Base-by-base conservation (phyloP, 306 rosid genomes). In the Quercus aquifolioides region DNA sequence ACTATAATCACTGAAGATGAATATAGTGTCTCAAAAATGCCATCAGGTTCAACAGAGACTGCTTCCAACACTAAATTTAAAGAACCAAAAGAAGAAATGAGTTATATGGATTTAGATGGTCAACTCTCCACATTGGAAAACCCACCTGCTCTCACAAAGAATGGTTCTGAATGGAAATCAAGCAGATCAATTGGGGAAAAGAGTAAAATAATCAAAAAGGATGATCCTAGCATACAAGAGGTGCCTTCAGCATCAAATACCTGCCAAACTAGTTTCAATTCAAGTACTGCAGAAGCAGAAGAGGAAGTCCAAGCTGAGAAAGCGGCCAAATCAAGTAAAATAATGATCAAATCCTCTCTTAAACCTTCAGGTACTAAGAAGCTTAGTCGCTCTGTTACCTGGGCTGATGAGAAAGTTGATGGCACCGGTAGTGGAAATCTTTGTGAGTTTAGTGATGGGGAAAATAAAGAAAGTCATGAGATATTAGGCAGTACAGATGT, bases 21-120 rank as follows among this genome's bases (percentile, higher is more conserved):
- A 84, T 95, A 91, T 83, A 86, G 88, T 87, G 90, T 94, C 76
- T 95, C 96, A 1, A 95, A 95, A 84, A 74, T 69, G 69, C 78
- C 89, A 31, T 77, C 89, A 14, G 84, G 43, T 76, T 82, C 77
- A 55, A 79, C 75, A 20, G 89, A 88, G 71, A 77, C 73, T 58
- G 64, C 69, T 76, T 51, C 74, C 38, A 82, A 83, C 68, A 12
- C 78, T 69, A 73, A 86, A 79, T 68, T 81, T 49, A 83, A 67
- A 5, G 75, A 55, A 49, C 76, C 77, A 21, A 41, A 76, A 55
- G 90, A 81, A 56, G 75, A 62, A 62, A 55, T 73, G 25, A 30
- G 70, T 76, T 25, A 25, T 38, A 51, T 78, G 26, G 43, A 64
- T 1, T 64, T 30, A 23, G 82, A 71, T 68, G 81, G 76, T 54